These are phyloP conservation scores for Adiantum capillusveneris DNA, from an alignment of 75 land plant genomes.

Conservation along the genomic window DNA sequence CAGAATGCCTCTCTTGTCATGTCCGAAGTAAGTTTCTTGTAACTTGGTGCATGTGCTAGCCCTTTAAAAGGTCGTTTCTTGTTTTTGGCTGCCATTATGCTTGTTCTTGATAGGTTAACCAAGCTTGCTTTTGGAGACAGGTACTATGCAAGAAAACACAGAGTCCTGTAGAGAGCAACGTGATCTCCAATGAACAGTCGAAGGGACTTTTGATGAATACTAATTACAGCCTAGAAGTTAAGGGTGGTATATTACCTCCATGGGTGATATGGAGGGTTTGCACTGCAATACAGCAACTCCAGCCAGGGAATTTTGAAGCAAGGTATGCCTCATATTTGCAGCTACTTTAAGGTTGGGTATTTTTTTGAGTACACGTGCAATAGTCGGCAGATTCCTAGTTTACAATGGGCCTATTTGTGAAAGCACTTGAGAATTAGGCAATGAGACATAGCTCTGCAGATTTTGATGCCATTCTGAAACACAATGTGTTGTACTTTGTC, in stretches of 20 bases:
- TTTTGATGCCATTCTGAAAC: too few species aligned
- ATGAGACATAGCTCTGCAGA: too few species aligned
- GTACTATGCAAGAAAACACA: constrained; percentile 66
- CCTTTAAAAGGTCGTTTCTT: too few species aligned
- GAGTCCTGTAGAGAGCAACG: constrained; percentile 26
- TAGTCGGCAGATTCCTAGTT: too few species aligned
- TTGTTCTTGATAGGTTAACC: too few species aligned
- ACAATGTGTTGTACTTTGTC: too few species aligned
- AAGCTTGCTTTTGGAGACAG: constrained; percentile 23
- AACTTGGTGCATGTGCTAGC: constrained; percentile 23
- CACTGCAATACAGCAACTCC: constrained; percentile 36
- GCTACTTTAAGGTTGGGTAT: too few species aligned
- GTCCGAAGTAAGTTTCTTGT: constrained; percentile 40
- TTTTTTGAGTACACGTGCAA: too few species aligned
- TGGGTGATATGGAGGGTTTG: constrained; percentile 66
- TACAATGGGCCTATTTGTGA: too few species aligned
- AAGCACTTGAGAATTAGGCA: too few species aligned
- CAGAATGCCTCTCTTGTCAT: constrained; percentile 56
- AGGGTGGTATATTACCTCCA: constrained; percentile 61
- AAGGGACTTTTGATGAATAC: constrained; percentile 8
- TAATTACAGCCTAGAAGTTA: constrained; percentile 61
- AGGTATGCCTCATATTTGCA: constrained; percentile 41
- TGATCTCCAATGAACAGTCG: background rate
- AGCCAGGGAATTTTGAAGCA: constrained; percentile 46
- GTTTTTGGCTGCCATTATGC: too few species aligned